Conservation (phyloP, 106 monocot species). For the Posidonia australis region DNA sequence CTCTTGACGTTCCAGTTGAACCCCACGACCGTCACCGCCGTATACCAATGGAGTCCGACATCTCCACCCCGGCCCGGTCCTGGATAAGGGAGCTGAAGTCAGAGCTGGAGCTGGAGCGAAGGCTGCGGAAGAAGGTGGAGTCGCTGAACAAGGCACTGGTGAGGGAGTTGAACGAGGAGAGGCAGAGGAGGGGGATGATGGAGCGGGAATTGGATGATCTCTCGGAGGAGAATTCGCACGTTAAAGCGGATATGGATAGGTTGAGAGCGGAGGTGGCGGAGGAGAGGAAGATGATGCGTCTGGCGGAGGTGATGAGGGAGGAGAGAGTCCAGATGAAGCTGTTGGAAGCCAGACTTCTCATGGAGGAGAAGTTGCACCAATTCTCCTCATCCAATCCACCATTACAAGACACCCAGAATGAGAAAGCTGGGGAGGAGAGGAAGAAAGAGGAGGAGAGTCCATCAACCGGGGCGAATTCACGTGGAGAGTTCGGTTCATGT, state of each 20-base stretch:
- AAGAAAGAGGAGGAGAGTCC: not conserved
- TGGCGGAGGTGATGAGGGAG: slow-evolving; percentile 13
- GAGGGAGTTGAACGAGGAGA: slow-evolving; percentile 11
- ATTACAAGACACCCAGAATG: not conserved
- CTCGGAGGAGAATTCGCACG: not conserved
- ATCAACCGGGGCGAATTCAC: no score
- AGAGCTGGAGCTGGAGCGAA: slow-evolving; percentile 17
- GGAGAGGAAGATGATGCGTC: slow-evolving; percentile 16
- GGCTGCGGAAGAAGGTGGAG: slow-evolving; percentile 19
- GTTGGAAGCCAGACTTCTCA: slow-evolving; percentile 5
- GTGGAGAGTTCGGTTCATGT: not conserved
- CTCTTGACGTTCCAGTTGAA: no score
- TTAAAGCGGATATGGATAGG: not conserved
- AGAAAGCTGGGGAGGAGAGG: not conserved
- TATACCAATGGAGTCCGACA: not conserved
- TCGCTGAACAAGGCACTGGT: slow-evolving; percentile 7
- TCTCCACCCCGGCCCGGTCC: not conserved
- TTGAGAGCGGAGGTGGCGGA: slow-evolving; percentile 7
- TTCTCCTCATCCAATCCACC: not conserved
- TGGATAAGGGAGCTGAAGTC: slow-evolving; percentile 4
- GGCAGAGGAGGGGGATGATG: not conserved
- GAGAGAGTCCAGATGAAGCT: slow-evolving; percentile 22
- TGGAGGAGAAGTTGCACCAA: slow-evolving; percentile 6
- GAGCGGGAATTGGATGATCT: slow-evolving; percentile 2
- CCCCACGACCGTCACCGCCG: no score